A percentile compares a stretch with the other conserved stretches of the same genome.
Evolutionary conservation across 2,329 filamentous ascomycete genomes (phyloP).

Genomic region (Colletotrichum aenigma): DNA sequence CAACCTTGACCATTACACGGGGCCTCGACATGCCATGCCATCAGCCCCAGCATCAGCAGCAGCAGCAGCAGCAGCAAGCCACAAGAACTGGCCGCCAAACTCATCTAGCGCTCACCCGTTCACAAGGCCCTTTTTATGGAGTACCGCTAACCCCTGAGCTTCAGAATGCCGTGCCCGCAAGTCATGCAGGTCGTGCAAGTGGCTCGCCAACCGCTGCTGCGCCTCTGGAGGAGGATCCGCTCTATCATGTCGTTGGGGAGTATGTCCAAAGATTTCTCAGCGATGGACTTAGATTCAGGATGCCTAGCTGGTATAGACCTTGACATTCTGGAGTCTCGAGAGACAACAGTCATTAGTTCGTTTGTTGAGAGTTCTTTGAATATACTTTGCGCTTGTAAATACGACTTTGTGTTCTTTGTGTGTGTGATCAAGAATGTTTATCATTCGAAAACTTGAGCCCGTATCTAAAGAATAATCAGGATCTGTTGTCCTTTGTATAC

Average conservation of each 20-base stretch:
- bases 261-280: neutral
- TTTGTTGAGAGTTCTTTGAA: neutral
- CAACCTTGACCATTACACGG: neutral
- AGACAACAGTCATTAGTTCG: neutral
- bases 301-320: neutral
- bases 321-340: neutral
- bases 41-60: neutral
- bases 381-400: neutral
- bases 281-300: neutral
- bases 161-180: neutral
- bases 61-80: neutral
- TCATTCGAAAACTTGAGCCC: neutral
- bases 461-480: rapidly evolving
- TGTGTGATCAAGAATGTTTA: neutral
- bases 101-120: neutral
- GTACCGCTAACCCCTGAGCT: neutral
- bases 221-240: neutral
- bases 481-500: neutral
- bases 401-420: neutral
- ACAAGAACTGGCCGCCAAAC: neutral
- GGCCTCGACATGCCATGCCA: neutral
- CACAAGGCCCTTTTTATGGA: neutral
- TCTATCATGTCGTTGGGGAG: neutral
- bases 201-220: neutral
- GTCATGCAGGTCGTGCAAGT: neutral